A percentile compares a stretch with the other conserved stretches of the same genome.
Evolutionary conservation across 352 stramenopile genomes (phyloP).

Genomic region (Phytophthora parvispora): DNA sequence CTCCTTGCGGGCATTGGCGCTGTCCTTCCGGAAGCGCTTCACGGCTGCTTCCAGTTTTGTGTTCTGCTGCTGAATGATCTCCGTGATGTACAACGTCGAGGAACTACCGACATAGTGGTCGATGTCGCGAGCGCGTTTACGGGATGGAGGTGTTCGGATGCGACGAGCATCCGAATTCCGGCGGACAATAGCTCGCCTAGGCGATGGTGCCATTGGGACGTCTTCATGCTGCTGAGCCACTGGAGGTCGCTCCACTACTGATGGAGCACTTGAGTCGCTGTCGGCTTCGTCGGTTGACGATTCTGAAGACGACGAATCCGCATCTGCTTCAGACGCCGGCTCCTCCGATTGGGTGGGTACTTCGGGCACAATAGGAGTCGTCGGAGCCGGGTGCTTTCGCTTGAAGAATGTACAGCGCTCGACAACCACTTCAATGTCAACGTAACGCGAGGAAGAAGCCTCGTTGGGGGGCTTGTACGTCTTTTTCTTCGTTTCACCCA

Average conservation of each 20-base stretch:
- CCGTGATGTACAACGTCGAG: constrained; percentile 39
- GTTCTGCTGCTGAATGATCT: constrained; percentile 53
- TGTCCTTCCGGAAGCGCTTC: constrained; percentile 55
- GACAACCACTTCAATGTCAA: constrained; percentile 47
- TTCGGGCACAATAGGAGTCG: constrained; percentile 3
- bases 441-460: constrained; percentile 41
- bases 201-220: not conserved
- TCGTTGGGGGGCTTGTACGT: constrained; percentile 45
- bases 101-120: constrained; percentile 3
- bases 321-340: constrained; percentile 25
- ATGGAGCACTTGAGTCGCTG: constrained; percentile 23
- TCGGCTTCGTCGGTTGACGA: constrained; percentile 16
- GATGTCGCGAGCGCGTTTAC: constrained; percentile 25
- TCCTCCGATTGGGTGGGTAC: constrained; percentile 2
- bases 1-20: constrained; percentile 36
- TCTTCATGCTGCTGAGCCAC: constrained; percentile 8
- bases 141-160: not conserved
- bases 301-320: constrained; percentile 32
- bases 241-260: constrained; percentile 2
- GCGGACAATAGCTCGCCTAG: constrained; percentile 8
- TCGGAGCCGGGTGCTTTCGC: constrained; percentile 4
- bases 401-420: constrained; percentile 33
- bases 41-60: constrained; percentile 40
- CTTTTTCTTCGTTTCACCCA: constrained; percentile 47
- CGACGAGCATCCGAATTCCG: constrained; percentile 6